phyloP scores from a whole-genome alignment of 495 filamentous ascomycete genomes.

The Tuber brumale region DNA sequence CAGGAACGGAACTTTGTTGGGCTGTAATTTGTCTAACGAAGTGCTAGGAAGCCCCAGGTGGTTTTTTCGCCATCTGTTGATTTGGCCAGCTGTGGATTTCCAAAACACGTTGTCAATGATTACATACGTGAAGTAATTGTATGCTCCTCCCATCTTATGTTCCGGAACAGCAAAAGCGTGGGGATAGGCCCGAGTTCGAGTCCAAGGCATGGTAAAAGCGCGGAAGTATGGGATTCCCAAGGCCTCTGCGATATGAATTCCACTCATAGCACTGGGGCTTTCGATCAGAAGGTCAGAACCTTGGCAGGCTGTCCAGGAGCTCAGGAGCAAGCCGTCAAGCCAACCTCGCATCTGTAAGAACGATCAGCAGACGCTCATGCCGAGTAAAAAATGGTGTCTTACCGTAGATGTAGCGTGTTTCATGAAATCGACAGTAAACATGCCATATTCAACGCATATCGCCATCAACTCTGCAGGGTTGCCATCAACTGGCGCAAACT shows the following conservation, averaged over 20 bases:
- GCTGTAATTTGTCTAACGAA: constrained; percentile 81
- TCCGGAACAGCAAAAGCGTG: constrained; percentile 96
- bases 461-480: constrained; percentile 93
- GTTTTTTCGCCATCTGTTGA: constrained; percentile 87
- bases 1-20: constrained; percentile 91
- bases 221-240: constrained; percentile 91
- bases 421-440: constrained; percentile 91
- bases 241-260: constrained; percentile 97
- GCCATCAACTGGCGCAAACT: constrained; percentile 78
- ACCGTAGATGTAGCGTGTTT: constrained; percentile 71
- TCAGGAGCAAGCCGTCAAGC: constrained; percentile 79
- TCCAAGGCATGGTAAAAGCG: constrained; percentile 99
- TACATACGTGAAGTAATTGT: constrained; percentile 92
- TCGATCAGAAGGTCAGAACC: constrained; percentile 87
- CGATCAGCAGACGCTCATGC: neutral
- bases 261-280: constrained; percentile 93
- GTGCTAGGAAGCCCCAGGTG: constrained; percentile 72
- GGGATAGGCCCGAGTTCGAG: constrained; percentile 87
- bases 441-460: constrained; percentile 92
- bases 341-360: constrained; percentile 67
- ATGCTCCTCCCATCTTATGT: constrained; percentile 85
- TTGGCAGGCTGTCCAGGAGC: constrained; percentile 81
- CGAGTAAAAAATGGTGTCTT: constrained; percentile 5
- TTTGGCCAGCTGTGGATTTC: constrained; percentile 82
- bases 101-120: constrained; percentile 98